Conservation (phyloP, 2,329 filamentous ascomycete genomes). For the Ophiosphaerella herpotricha region DNA sequence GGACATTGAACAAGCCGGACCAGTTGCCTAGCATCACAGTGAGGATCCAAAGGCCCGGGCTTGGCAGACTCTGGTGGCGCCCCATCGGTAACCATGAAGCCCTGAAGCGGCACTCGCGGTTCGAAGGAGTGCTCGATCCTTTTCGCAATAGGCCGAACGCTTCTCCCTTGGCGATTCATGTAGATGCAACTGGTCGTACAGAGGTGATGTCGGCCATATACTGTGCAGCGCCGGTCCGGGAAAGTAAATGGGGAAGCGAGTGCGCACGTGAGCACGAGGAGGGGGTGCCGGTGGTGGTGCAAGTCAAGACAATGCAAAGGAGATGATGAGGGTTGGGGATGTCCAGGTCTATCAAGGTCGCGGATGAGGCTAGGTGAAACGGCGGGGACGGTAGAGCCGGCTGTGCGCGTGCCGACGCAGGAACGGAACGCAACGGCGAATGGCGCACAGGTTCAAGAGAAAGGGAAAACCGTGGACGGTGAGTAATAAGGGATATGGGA, state of each 20-base stretch:
- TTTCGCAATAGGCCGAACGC: conserved; percentile 39
- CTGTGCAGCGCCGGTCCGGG: conserved; percentile 8
- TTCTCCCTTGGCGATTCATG: conserved; percentile 44
- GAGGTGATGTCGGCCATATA: conserved; percentile 28
- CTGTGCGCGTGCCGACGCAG: conserved; percentile 23
- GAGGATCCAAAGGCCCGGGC: conserved; percentile 51
- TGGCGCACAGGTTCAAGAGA: not conserved
- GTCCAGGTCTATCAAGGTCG: too few relatives aligned
- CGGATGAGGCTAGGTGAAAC: conserved; percentile 5
- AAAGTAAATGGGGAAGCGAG: not conserved
- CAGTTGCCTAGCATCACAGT: conserved; percentile 64
- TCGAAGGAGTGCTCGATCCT: conserved; percentile 40
- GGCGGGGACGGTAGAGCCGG: conserved; percentile 8
- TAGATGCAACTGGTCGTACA: conserved; percentile 23
- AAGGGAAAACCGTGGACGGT: not conserved
- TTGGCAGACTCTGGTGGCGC: conserved; percentile 37
- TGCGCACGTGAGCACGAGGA: too few relatives aligned
- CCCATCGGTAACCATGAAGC: conserved; percentile 52
- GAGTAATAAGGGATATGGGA: not conserved
- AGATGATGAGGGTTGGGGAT: not conserved
- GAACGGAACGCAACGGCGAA: conserved; percentile 5
- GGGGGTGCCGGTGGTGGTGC: too few relatives aligned
- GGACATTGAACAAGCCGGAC: conserved; percentile 79
- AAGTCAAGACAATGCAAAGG: not conserved
- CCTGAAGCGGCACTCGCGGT: conserved; percentile 29